Percentiles rank a stretch among this genome's conserved stretches.
These are phyloP conservation scores for Paxillus involutus DNA, from an alignment of 768 basidiomycete species.

Conservation along the genomic window DNA sequence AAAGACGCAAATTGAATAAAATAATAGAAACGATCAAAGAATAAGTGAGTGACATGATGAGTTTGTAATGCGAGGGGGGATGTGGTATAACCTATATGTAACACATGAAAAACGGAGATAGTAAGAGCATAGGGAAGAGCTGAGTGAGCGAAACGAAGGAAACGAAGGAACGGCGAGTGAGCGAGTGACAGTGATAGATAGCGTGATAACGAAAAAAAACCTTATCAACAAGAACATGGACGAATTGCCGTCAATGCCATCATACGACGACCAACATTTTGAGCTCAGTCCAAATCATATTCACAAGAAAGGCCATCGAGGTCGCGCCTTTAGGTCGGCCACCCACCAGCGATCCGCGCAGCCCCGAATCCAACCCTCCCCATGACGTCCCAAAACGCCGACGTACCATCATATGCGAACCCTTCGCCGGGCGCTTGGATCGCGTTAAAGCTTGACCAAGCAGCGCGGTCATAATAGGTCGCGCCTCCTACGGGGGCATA, in stretches of 20 bases:
- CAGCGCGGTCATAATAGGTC: constrained; percentile 73
- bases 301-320: background rate
- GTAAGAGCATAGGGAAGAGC: constrained; percentile 3
- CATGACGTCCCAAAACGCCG: constrained; percentile 67
- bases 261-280: constrained; percentile 4
- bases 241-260: constrained; percentile 8
- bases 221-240: constrained; percentile 16
- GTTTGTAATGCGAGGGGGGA: constrained; percentile 9
- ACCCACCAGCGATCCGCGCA: constrained; percentile 72
- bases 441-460: constrained; percentile 78
- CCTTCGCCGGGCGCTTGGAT: constrained; percentile 73
- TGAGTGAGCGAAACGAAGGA: background rate
- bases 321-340: constrained; percentile 57
- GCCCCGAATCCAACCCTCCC: constrained; percentile 75
- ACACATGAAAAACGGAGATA: constrained; percentile 1
- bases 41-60: constrained; percentile 4
- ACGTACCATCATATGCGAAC: constrained; percentile 57
- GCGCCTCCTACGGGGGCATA: constrained; percentile 62
- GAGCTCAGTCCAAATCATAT: constrained; percentile 9
- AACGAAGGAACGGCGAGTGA: background rate
- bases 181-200: constrained; percentile 13
- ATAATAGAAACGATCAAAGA: background rate
- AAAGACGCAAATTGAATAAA: background rate
- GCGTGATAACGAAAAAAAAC: constrained; percentile 11
- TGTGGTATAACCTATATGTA: constrained; percentile 10